Evolutionary conservation across 164 flowering plant genomes (phyloP), one percentile per base, ranked within the genome.

Genomic region (Magnolia sinica): DNA sequence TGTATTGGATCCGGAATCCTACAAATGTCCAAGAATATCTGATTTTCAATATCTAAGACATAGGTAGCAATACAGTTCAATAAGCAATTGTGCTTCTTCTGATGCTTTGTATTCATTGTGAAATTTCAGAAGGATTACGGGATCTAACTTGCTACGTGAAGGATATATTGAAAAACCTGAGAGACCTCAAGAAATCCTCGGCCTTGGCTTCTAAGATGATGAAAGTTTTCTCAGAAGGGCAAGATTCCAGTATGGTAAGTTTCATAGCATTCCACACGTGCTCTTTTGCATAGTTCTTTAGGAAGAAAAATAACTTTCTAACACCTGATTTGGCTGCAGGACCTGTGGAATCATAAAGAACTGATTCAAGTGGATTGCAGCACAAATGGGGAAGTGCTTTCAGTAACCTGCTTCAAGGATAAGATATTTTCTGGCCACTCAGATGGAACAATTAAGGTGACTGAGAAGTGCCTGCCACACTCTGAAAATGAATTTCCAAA

Each of bases 381-480:
- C 64, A 68, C 73, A 50, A 90, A 89, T 75, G 97, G 94, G 55
- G 92, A 87, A 83, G 94, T 92, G 52, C 75, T 87, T 4, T 82
- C 92, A 10, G 79, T 91, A 4, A 81, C 79, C 74, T 88, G 89
- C 85, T 89, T 81, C 90, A 87, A 83, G 64, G 91, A 85, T 66
- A 86, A 80, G 74, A 87, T 90, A 70, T 89, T 88, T 80, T 91
- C 95, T 52, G 95, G 97, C 64, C 97, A 91, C 82, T 84, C 94
- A 71, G 95, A 92, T 84, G 97, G 97, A 75, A 87, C 89, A 29
- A 86, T 92, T 64, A 92, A 91, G 90, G 97, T 92, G 50, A 65
- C 55, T 18, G 6, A 37, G 45, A 55, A 55, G 61, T 55, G 13
- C 61, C 13, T 55, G 16, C 61, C 61, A 1, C 18, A 16, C 61